Evolutionary conservation across 306 rosid species (phyloP), one percentile per base, ranked within the genome.

Genomic region (Macrotyloma uniflorum): DNA sequence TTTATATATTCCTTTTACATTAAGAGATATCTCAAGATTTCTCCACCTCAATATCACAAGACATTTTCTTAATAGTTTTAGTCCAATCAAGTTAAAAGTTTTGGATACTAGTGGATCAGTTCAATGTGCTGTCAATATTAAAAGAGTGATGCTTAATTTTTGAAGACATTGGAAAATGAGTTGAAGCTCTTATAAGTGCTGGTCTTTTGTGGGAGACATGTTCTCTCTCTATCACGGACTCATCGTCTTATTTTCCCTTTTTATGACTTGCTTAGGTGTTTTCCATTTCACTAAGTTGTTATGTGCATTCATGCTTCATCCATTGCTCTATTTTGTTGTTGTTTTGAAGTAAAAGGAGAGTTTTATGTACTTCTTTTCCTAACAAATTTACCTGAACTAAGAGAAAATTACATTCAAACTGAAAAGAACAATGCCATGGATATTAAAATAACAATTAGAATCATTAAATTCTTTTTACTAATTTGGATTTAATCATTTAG

Each of bases 1-100:
- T 14, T 76, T 76, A 20, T 67, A 57, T 59, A 43, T 70, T 50
- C 49, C 49, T 82, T 70, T 42, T 46, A 26, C 55, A 58, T 32
- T 13, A 22, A 22, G 30, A 61, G 64, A 70, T 36, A 35, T 38
- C 66, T 70, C 55, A 33, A 70, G 64, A 30, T 59, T 69, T 38
- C 43, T 26, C 38, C 43, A 51, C 68, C 24, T 74, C 13, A 53
- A 67, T 4, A 75, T 43, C 38, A 45, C 9, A 77, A 77, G 11
- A 38, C 65, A 50, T n/a, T 30, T 20, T 49, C 19, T 50, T 8
- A 57, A 43, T 16, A 11, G 76, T 61, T 73, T 53, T 51, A 46
- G n/a, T 54, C 58, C 55, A 14, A 58, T 19, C 33, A 67, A 68
- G 35, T 59, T 74, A 68, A 23, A 61, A 63, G 5, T 20, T 57